Percentiles rank a stretch among this genome's conserved stretches.
These are phyloP conservation scores for Ballota nigra DNA, from an alignment of 257 asterid genomes.

Conservation along the genomic window DNA sequence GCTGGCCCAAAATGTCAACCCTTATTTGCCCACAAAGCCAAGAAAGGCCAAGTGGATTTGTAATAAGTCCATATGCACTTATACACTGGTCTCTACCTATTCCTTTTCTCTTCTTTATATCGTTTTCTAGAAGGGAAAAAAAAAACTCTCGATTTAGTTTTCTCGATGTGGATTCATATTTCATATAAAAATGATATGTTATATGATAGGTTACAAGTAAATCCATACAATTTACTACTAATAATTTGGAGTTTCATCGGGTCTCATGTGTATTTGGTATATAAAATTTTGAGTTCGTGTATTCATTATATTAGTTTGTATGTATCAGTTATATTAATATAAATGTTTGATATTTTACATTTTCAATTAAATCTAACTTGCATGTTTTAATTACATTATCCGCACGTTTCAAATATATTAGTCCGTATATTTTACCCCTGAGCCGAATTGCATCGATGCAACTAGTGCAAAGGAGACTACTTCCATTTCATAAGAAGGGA, in stretches of 20 bases:
- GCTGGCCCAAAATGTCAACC: constrained; percentile 11
- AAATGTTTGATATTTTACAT: too few relatives aligned
- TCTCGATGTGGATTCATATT: too few relatives aligned
- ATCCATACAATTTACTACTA: background rate
- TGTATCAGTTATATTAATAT: too few relatives aligned
- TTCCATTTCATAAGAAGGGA: background rate
- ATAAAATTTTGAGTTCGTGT: too few relatives aligned
- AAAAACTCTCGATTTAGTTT: background rate
- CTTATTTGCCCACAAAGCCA: constrained; percentile 30
- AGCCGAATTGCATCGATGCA: too few relatives aligned
- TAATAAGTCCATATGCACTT: constrained; percentile 22
- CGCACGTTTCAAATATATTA: too few relatives aligned
- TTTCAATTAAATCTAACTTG: too few relatives aligned
- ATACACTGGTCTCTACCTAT: background rate
- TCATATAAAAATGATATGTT: background rate
- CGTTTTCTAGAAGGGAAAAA: background rate
- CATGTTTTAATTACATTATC: too few relatives aligned
- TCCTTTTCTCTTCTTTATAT: background rate
- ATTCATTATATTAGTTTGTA: too few relatives aligned
- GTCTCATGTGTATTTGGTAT: too few relatives aligned
- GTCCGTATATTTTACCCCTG: too few relatives aligned
- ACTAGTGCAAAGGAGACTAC: too few relatives aligned
- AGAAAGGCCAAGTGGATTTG: constrained; percentile 34
- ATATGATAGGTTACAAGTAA: background rate
- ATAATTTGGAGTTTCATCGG: background rate